A percentile compares a stretch with the other conserved stretches of the same genome.
phyloP scores from a whole-genome alignment of 2,329 filamentous ascomycete species.

The Nemania serpens region DNA sequence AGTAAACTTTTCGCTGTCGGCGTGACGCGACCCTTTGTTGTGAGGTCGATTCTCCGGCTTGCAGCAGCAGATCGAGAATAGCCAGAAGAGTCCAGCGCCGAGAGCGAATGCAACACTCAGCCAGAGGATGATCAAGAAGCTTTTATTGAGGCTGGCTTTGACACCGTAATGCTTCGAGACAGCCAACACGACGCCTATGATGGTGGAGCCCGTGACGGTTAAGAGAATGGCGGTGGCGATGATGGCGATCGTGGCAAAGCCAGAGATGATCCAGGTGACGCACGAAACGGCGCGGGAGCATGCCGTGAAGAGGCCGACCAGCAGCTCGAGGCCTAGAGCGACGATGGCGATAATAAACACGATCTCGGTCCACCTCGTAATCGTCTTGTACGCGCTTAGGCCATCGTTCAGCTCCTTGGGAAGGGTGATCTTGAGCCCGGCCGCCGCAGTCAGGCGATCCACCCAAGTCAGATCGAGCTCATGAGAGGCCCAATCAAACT shows the following conservation, averaged over 20 bases:
- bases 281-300: slow-evolving; percentile 83
- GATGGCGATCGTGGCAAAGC: slow-evolving; percentile 59
- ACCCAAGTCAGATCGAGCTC: slow-evolving; percentile 60
- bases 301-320: slow-evolving; percentile 80
- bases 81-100: slow-evolving; percentile 83
- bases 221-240: slow-evolving; percentile 72
- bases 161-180: slow-evolving; percentile 75
- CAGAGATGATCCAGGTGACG: slow-evolving; percentile 76
- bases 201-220: slow-evolving; percentile 72
- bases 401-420: slow-evolving; percentile 69
- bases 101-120: slow-evolving; percentile 78
- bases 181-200: slow-evolving; percentile 70
- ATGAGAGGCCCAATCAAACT: slow-evolving; percentile 78
- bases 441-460: slow-evolving; percentile 48
- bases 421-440: slow-evolving; percentile 63
- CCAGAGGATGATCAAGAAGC: slow-evolving; percentile 77
- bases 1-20: slow-evolving; percentile 57
- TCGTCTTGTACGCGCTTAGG: slow-evolving; percentile 72
- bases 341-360: slow-evolving; percentile 76
- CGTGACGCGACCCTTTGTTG: slow-evolving; percentile 33
- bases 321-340: slow-evolving; percentile 70
- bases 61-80: slow-evolving; percentile 91
- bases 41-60: slow-evolving; percentile 58
- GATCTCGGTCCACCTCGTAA: slow-evolving; percentile 82
- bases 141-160: slow-evolving; percentile 65